A percentile compares a stretch with the other conserved stretches of the same genome.
These are phyloP conservation scores for Fusarium zealandicum DNA, from an alignment of 2,329 filamentous ascomycete species.

Conservation along the genomic window DNA sequence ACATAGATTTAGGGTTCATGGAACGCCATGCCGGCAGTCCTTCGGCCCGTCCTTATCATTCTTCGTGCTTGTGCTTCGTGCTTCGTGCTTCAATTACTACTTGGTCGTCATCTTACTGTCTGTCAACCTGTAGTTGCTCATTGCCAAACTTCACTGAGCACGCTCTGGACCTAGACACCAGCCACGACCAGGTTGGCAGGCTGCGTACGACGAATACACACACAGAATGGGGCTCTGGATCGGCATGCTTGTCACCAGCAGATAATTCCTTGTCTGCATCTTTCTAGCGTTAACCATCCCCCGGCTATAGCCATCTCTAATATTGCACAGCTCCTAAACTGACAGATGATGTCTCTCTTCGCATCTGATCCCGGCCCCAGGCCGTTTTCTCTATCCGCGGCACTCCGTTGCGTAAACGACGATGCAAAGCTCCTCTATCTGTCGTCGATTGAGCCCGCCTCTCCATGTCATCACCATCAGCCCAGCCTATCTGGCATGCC, in stretches of 20 bases:
- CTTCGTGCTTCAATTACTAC: background rate
- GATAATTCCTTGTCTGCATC: constrained; percentile 1
- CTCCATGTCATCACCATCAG: constrained; percentile 12
- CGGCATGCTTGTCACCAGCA: constrained; percentile 17
- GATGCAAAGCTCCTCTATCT: background rate
- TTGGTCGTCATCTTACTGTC: too few relatives aligned
- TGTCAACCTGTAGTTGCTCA: background rate
- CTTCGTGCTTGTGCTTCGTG: background rate
- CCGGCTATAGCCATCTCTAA: constrained; percentile 15
- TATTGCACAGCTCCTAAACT: constrained; percentile 14
- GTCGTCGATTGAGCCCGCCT: background rate
- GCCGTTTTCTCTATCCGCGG: constrained; percentile 3
- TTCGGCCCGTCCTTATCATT: background rate
- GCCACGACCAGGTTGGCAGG: background rate
- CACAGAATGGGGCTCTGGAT: constrained; percentile 16
- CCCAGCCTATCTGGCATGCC: constrained; percentile 13
- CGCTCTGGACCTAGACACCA: constrained; percentile 2
- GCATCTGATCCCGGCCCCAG: constrained; percentile 10
- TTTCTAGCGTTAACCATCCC: constrained; percentile 1
- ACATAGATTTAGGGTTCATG: background rate
- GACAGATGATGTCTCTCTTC: constrained; percentile 13
- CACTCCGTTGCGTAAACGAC: constrained; percentile 3
- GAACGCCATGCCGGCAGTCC: background rate
- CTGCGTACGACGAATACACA: background rate
- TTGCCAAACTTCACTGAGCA: constrained; percentile 6